Base-by-base conservation (phyloP, 1,139 yeast genomes). In the Nakaseomyces uthaithaninus region DNA sequence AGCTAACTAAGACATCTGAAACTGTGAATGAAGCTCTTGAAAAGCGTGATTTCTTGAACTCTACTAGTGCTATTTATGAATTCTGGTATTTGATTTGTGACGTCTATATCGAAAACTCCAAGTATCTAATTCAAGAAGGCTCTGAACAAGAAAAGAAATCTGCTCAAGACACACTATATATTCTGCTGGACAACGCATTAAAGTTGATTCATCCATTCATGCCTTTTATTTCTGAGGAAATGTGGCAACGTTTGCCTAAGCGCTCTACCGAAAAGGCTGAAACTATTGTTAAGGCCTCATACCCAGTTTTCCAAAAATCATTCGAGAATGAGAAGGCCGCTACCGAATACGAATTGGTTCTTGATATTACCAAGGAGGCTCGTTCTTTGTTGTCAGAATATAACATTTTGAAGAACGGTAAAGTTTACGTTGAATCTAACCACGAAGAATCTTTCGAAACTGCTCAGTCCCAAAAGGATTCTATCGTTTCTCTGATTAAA, bases 231-330 rank as follows among this genome's bases (percentile, higher is more conserved):
- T 80, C 97, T 39, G 98, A 91, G 67, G 98, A 91, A 71, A 76
- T 91, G 83, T 91, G 96, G 97, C 98, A 91, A 69, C 85, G 97
- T 67, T 70, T 91, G 58, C 97, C 98, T 53, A 81, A 85, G 59
- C 79, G 96, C 61, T 75, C 77, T 16, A 69, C 78, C 41, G 95
- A 85, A 57, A 63, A 64, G 14, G 69, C 84, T 18, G 68, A 66
- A 38, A 75, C 95, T n/a, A 85, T 91, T 59, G 77, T 78, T 42
- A 75, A 77, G 58, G 94, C 96, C 36, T 56, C 70, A 41, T 91
- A 79, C 68, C 98, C 98, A 44, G 73, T 66, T 43, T 83, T 71
- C 63, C 68, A 68, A 42, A 55, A 68, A 38, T 74, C 74, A 45
- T 82, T 75, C 51, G 78, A 76, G 57, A 77, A 87, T 55, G 67